Percentiles rank a stretch among this genome's conserved stretches.
Evolutionary conservation across 1,284 basidiomycete genomes (phyloP).

Genomic region (Neotropicomus parvogracilis): DNA sequence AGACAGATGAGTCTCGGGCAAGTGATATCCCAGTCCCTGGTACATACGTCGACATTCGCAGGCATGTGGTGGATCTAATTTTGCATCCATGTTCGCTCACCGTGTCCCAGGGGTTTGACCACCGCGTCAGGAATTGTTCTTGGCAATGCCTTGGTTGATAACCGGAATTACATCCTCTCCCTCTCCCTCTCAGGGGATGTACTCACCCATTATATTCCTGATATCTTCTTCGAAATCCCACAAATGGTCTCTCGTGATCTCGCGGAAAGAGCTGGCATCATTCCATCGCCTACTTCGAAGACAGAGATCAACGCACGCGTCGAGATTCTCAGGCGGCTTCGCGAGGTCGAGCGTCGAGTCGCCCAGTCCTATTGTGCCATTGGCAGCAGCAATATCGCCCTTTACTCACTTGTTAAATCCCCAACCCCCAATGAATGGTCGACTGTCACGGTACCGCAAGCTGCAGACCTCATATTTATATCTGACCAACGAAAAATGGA

Average conservation of each 20-base stretch:
- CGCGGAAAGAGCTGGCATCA: constrained; percentile 46
- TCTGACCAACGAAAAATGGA: constrained; percentile 29
- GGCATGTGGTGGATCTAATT: constrained; percentile 37
- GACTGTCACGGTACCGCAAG: constrained; percentile 46
- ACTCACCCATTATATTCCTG: constrained; percentile 42
- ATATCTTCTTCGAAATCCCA: constrained; percentile 59
- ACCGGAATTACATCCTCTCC: constrained; percentile 37
- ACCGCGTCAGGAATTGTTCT: constrained; percentile 48
- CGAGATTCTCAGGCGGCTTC: constrained; percentile 51
- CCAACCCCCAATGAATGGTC: constrained; percentile 49
- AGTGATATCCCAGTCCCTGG: constrained; percentile 37
- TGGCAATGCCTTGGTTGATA: constrained; percentile 35
- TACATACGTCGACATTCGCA: constrained; percentile 58
- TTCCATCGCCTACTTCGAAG: constrained; percentile 28
- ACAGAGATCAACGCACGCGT: constrained; percentile 54
- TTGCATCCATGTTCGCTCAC: constrained; percentile 11
- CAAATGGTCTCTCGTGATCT: constrained; percentile 47
- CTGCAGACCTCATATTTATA: constrained; percentile 47
- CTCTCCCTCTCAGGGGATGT: constrained; percentile 51
- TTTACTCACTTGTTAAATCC: constrained; percentile 51
- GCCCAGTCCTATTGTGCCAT: constrained; percentile 41
- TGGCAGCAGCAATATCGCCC: constrained; percentile 24
- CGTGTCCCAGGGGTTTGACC: constrained; percentile 41
- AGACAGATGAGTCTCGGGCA: constrained; percentile 13
- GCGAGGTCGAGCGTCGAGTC: constrained; percentile 45